Percentiles rank a stretch among this genome's conserved stretches.
Evolutionary conservation across 164 flowering plant genomes (phyloP).

Genomic region (Buxus sempervirens): DNA sequence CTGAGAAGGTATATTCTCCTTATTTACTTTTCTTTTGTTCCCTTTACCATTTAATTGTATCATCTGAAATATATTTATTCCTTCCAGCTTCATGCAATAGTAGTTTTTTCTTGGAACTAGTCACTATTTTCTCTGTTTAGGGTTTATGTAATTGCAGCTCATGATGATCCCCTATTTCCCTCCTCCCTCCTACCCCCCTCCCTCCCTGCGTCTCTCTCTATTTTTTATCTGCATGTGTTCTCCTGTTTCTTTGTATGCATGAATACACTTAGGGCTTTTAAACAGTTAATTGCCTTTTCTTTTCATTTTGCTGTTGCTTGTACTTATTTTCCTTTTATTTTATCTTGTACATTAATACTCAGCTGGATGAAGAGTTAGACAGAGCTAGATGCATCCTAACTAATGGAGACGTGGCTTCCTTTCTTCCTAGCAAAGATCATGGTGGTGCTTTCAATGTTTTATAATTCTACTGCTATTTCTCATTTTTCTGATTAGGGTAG

Average conservation of each 20-base stretch:
- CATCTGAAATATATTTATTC: neutral
- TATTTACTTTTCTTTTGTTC: too few species aligned
- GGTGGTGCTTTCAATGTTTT: constrained; percentile 31
- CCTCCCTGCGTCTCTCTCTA: too few species aligned
- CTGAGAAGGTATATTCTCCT: constrained; percentile 30
- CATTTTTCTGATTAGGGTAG: neutral
- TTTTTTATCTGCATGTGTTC: too few species aligned
- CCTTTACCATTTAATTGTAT: too few species aligned
- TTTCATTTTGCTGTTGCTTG: neutral
- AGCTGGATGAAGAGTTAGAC: constrained; percentile 44
- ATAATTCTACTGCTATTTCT: constrained; percentile 1
- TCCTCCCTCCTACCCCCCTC: too few species aligned
- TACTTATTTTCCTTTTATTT: neutral
- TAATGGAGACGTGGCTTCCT: constrained; percentile 46
- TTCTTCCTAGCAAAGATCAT: constrained; percentile 45
- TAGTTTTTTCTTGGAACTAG: neutral
- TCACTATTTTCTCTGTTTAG: neutral
- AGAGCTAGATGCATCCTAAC: constrained; percentile 33
- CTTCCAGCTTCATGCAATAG: neutral
- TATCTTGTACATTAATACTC: neutral
- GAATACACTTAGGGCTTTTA: neutral
- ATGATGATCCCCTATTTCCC: too few species aligned
- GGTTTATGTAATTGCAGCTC: neutral
- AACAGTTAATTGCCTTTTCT: neutral
- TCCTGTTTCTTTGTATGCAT: neutral